Base-by-base conservation (phyloP, 371 early-diverging fungal genomes). In the Apophysomyces trapeziformis region DNA sequence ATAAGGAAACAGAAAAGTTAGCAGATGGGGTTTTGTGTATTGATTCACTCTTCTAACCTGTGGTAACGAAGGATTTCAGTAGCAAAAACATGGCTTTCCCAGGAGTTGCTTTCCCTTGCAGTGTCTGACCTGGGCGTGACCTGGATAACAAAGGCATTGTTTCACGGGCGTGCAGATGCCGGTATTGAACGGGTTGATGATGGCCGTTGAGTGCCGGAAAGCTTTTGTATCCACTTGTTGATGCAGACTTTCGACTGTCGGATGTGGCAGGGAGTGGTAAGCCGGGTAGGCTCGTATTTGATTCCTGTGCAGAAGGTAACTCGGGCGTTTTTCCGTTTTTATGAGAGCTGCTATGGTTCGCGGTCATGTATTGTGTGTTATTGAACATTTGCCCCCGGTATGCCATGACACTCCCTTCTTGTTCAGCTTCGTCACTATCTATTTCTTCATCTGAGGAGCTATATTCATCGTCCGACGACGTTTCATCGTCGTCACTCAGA, bases 41-140 rank as follows among this genome's bases (percentile, higher is more conserved):
- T 21, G 4, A 13, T 58, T 43, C 16, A 18, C 12, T 16, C 14
- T 14, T 41, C 38, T 65, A 67, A 73, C 94, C 94, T 8, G 93
- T 95, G 6, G 93, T 94, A 37, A 95, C 91, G 84, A 95, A 95
- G 1, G 93, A 92, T 74, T 95, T 95, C 61, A 93, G 75, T 13
- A 93, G 71, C 72, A 95, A 75, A 71, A 94, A 94, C 68, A 93
- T 92, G 35, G 93, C 92, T 73, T 93, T 94, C 41, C 88, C 87
- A 7, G 89, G 87, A 1, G 93, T 89, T 0, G 89, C 88, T 37
- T 90, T 91, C 36, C 91, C 92, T 57, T 89, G 89, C 36, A 89
- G 71, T 2, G 82, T 67, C 41, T 80, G 76, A 38, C 78, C 78
- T 5, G 76, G 80, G 35, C 82, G 68, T 13, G 81, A 74, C 61